phyloP scores from a whole-genome alignment of 2,329 filamentous ascomycete species.

The Curvularia verruculosa region DNA sequence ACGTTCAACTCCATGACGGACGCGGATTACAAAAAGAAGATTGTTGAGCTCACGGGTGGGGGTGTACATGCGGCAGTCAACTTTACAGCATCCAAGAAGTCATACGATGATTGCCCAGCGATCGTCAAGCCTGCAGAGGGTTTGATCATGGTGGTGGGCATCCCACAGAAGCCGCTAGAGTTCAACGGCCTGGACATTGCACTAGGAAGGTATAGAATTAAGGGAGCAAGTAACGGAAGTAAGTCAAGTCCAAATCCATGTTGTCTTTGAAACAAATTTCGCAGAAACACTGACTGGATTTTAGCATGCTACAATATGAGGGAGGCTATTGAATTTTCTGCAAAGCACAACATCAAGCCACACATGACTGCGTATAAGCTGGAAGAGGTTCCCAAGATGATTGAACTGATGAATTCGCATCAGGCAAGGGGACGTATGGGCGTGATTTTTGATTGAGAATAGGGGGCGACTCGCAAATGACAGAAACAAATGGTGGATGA shows the following conservation, averaged over 20 bases:
- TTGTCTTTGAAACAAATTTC: neutral
- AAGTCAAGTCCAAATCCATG: constrained; percentile 13
- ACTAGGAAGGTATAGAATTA: constrained; percentile 33
- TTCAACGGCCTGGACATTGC: constrained; percentile 45
- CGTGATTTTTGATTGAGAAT: constrained; percentile 32
- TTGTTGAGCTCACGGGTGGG: constrained; percentile 37
- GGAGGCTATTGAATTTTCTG: constrained; percentile 42
- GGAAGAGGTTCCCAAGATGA: constrained; percentile 45
- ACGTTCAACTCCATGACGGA: constrained; percentile 40
- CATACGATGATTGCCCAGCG: constrained; percentile 42
- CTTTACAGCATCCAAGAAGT: constrained; percentile 41
- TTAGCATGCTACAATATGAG: constrained; percentile 48
- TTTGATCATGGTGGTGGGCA: constrained; percentile 45
- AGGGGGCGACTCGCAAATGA: neutral
- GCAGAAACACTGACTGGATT: constrained; percentile 49
- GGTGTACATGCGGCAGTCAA: constrained; percentile 42
- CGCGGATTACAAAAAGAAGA: constrained; percentile 38
- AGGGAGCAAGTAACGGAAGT: constrained; percentile 45
- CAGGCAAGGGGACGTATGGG: constrained; percentile 41
- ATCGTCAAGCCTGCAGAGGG: constrained; percentile 40
- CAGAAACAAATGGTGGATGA: neutral
- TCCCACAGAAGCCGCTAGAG: constrained; percentile 38
- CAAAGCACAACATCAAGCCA: constrained; percentile 42
- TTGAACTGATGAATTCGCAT: constrained; percentile 43
- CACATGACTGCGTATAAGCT: constrained; percentile 38